phyloP scores from a whole-genome alignment of 371 early-diverging fungal species.

The Basidiobolus meristosporus region DNA sequence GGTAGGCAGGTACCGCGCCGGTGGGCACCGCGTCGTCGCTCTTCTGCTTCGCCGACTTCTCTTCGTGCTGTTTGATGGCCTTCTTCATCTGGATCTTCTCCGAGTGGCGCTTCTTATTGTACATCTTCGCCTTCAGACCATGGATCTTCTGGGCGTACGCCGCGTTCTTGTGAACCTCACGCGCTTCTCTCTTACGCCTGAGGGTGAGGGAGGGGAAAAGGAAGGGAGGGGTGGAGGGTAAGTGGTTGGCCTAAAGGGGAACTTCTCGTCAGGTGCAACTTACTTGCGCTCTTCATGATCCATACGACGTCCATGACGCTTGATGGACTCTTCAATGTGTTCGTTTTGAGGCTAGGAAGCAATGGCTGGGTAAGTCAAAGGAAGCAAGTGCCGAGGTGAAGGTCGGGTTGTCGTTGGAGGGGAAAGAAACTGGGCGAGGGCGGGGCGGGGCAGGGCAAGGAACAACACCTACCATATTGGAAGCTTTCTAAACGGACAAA shows the following conservation, averaged over 20 bases:
- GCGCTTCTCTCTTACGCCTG: slow-evolving; percentile 93
- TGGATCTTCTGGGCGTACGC: slow-evolving; percentile 91
- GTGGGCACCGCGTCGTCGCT: slow-evolving; percentile 77
- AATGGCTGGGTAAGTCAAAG: too few relatives aligned
- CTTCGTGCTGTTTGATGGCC: slow-evolving; percentile 94
- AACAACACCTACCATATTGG: too few relatives aligned
- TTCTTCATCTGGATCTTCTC: slow-evolving; percentile 99
- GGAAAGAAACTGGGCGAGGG: too few relatives aligned
- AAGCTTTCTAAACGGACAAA: too few relatives aligned
- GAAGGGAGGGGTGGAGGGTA: background rate
- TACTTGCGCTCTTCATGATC: slow-evolving; percentile 94
- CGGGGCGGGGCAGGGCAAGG: too few relatives aligned
- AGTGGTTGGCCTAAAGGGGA: background rate
- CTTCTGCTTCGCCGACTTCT: slow-evolving; percentile 81
- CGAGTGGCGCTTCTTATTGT: slow-evolving; percentile 96
- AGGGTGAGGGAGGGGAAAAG: background rate
- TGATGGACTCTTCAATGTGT: slow-evolving; percentile 98
- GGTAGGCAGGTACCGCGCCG: slow-evolving; percentile 95
- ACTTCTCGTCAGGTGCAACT: slow-evolving; percentile 5
- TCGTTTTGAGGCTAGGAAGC: slow-evolving; percentile 90
- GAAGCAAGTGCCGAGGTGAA: too few relatives aligned
- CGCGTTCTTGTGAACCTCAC: slow-evolving; percentile 80
- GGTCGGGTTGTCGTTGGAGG: too few relatives aligned
- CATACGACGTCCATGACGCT: slow-evolving; percentile 92
- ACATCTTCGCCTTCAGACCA: slow-evolving; percentile 97